Percentiles rank a stretch among this genome's conserved stretches.
phyloP scores from a whole-genome alignment of 2,329 filamentous ascomycete genomes.

The Colletotrichum cordylinicola region DNA sequence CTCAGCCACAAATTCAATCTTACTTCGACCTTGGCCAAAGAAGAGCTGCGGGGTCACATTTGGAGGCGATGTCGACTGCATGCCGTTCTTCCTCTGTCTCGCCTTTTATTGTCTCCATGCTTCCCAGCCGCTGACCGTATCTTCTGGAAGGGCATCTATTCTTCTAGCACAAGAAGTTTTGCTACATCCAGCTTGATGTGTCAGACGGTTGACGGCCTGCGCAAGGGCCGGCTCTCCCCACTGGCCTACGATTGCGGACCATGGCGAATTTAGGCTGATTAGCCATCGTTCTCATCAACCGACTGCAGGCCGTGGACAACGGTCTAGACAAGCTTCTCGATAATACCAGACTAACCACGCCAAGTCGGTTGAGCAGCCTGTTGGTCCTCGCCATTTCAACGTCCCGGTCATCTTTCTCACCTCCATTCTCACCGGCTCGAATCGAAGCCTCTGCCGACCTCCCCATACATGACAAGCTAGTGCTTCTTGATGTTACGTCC shows the following conservation, averaged over 20 bases:
- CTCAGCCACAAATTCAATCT: not conserved
- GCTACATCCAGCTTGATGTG: not conserved
- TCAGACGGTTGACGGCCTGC: not conserved
- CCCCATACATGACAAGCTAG: not conserved
- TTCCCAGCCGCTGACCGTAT: not conserved
- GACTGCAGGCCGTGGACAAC: not conserved
- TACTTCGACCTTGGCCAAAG: not conserved
- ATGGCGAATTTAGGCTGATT: conserved; percentile 11
- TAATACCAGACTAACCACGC: not conserved
- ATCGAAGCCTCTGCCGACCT: not conserved
- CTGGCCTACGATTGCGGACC: not conserved
- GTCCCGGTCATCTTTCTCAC: not conserved
- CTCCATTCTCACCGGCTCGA: not conserved
- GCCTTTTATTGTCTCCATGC: not conserved
- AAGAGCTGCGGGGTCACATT: not conserved
- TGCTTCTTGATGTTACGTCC: not conserved
- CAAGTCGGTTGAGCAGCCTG: not conserved
- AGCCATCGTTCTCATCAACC: not conserved
- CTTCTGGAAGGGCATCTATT: not conserved
- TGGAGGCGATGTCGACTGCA: not conserved
- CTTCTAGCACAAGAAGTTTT: not conserved
- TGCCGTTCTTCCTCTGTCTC: not conserved
- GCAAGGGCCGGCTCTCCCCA: not conserved
- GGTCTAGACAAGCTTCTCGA: conserved; percentile 1
- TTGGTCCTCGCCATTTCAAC: not conserved